Conservation (phyloP, 306 rosid species). For the Lithocarpus polystachyus region DNA sequence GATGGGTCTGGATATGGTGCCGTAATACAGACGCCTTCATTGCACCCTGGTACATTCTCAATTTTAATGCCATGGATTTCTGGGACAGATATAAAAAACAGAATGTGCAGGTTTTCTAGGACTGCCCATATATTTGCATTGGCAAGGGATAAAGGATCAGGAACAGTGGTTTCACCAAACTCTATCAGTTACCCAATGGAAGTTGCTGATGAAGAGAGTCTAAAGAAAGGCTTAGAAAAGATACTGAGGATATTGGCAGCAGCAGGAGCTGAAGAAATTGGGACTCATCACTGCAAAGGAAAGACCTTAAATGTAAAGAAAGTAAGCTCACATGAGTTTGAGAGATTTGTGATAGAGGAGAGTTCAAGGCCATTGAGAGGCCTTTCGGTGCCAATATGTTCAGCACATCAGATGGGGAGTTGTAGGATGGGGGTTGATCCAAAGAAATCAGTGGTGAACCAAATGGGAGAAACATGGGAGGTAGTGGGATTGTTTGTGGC, state of each 20-base stretch:
- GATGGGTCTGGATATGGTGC: conserved; percentile 68
- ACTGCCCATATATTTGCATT: conserved; percentile 80
- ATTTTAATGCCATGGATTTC: conserved; percentile 79
- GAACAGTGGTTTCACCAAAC: conserved; percentile 36
- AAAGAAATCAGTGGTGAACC: conserved; percentile 56
- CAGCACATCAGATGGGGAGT: conserved; percentile 91
- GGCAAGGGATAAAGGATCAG: conserved; percentile 77
- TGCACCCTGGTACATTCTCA: conserved; percentile 87
- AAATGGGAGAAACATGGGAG: conserved; percentile 83
- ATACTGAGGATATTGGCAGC: conserved; percentile 70
- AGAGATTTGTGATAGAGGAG: conserved; percentile 71
- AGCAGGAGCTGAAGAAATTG: conserved; percentile 89
- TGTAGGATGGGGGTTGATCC: conserved; percentile 66
- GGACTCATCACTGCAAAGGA: conserved; percentile 64
- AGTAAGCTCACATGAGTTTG: conserved; percentile 47
- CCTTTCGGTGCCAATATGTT: conserved; percentile 50
- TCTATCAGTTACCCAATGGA: conserved; percentile 44
- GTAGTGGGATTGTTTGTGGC: conserved; percentile 70
- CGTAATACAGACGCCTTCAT: conserved; percentile 77
- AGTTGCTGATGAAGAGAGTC: conserved; percentile 41
- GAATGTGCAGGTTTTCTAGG: conserved; percentile 64
- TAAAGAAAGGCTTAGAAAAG: conserved; percentile 60
- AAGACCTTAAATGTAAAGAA: conserved; percentile 52
- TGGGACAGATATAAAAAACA: conserved; percentile 49
- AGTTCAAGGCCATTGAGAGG: conserved; percentile 58